Base-by-base conservation (phyloP, 2,329 filamentous ascomycete genomes). In the Cladosporium sp. region DNA sequence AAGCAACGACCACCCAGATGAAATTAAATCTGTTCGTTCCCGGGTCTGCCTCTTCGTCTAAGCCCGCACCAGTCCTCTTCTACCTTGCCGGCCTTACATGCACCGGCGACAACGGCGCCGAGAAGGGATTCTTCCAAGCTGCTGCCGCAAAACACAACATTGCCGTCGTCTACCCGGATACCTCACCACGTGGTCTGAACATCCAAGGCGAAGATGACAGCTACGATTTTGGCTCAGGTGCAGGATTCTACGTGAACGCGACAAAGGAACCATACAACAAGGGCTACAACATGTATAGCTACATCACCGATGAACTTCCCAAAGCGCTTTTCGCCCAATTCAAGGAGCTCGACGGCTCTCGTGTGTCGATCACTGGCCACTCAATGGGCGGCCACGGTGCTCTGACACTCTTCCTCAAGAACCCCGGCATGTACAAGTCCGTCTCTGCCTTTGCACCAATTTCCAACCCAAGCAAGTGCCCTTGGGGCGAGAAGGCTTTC, bases 381-480 rank as follows among this genome's bases (percentile, higher is more conserved):
- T 92, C 87, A 67, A 99, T 99, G 94, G 94, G 94, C 64, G 94
- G 94, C 0, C 94, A 99, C 74, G 94, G 94, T 62, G 94, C 94
- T 44, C 79, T 99, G 66, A 96, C 92, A 45, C 77, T 97, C 66
- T 97, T 89, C 79, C 81, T 99, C 53, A 93, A 90, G 78, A 88
- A 97, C 76, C 92, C 94, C 0, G 91, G 89, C 62, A 85, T 83
- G 78, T 99, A 96, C 80, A 89, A 87, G 78, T 90, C 86, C 63
- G 91, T 94, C 58, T 92, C 88, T 61, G 93, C 93, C 1, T 96
- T 95, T 70, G 90, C 94, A 49, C 93, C 93, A 19, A 95, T 97
- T 68, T 75, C 86, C 51, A 97, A 97, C 78, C 94, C 93, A 0
- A 80, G 81, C 61, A 84, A 87, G 65, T 95, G 90, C 68, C 90